phyloP scores from a whole-genome alignment of 2,329 filamentous ascomycete species.

The Thielaviopsis populi region DNA sequence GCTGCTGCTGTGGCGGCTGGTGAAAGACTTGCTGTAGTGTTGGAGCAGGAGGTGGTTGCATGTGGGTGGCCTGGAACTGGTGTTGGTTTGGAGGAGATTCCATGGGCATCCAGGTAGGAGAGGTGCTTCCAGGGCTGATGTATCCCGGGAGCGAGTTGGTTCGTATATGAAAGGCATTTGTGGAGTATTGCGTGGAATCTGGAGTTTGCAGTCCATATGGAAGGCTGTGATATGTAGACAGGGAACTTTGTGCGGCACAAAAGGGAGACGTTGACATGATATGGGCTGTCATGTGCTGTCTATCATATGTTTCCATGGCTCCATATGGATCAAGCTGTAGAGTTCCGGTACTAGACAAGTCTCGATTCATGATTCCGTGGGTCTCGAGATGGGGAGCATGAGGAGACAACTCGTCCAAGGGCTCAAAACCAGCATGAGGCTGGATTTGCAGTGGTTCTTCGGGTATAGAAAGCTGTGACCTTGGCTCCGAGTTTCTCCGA shows the following conservation, averaged over 20 bases:
- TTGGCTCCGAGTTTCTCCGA: constrained; percentile 1
- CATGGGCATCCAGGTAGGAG: constrained; percentile 51
- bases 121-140: constrained; percentile 45
- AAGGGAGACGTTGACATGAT: constrained; percentile 34
- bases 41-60: constrained; percentile 4
- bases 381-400: constrained; percentile 19
- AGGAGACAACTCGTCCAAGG: neutral
- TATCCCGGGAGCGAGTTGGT: constrained; percentile 36
- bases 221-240: constrained; percentile 42
- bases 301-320: constrained; percentile 36
- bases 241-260: constrained; percentile 30
- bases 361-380: constrained; percentile 32
- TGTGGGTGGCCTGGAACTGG: constrained; percentile 36
- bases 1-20: neutral
- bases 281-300: constrained; percentile 34
- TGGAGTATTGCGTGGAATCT: constrained; percentile 36
- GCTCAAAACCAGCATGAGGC: neutral
- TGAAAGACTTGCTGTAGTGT: constrained; percentile 1
- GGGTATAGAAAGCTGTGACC: constrained; percentile 1
- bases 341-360: constrained; percentile 28
- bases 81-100: constrained; percentile 44
- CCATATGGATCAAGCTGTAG: constrained; percentile 42
- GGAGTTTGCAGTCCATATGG: constrained; percentile 41
- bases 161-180: constrained; percentile 38
- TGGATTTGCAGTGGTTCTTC: neutral